Evolutionary conservation across 352 stramenopile genomes (phyloP).

Genomic region (Pythium utonaiense): DNA sequence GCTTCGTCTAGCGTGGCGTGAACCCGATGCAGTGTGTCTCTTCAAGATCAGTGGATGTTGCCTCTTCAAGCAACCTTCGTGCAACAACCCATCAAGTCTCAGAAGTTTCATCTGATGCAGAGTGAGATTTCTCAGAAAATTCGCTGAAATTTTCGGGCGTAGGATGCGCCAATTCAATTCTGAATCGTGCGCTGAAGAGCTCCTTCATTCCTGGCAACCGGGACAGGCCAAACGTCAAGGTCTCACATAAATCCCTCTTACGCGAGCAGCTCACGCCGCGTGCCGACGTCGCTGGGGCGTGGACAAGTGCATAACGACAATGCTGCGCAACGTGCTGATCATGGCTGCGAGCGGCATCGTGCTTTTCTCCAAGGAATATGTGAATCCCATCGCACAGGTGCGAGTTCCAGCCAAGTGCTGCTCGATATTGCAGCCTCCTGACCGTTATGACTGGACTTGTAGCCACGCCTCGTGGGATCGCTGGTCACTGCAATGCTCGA

Average conservation of each 20-base stretch:
- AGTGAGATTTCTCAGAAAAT: slow-evolving; percentile 16
- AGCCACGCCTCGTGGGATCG: slow-evolving; percentile 87
- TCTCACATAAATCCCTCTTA: not conserved
- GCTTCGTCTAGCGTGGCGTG: no score
- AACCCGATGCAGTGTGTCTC: not conserved
- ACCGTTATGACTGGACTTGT: not conserved
- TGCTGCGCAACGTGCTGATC: slow-evolving; percentile 92
- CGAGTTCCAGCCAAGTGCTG: no score
- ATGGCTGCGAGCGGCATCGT: slow-evolving; percentile 91
- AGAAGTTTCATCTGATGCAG: not conserved
- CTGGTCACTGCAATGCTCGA: slow-evolving; percentile 91
- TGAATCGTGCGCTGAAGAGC: slow-evolving; percentile 10
- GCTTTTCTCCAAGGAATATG: slow-evolving; percentile 92
- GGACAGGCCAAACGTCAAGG: not conserved
- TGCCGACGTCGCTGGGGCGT: not conserved
- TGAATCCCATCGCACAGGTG: slow-evolving; percentile 82
- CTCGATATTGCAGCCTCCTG: no score
- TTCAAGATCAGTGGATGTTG: not conserved
- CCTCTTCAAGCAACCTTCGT: not conserved
- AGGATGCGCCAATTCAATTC: slow-evolving; percentile 1
- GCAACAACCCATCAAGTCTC: not conserved
- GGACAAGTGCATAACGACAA: slow-evolving; percentile 17
- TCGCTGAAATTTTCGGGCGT: slow-evolving; percentile 18
- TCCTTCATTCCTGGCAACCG: slow-evolving; percentile 5
- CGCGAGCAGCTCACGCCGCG: not conserved